phyloP scores from a whole-genome alignment of 257 asterid species.

The Vinca minor region DNA sequence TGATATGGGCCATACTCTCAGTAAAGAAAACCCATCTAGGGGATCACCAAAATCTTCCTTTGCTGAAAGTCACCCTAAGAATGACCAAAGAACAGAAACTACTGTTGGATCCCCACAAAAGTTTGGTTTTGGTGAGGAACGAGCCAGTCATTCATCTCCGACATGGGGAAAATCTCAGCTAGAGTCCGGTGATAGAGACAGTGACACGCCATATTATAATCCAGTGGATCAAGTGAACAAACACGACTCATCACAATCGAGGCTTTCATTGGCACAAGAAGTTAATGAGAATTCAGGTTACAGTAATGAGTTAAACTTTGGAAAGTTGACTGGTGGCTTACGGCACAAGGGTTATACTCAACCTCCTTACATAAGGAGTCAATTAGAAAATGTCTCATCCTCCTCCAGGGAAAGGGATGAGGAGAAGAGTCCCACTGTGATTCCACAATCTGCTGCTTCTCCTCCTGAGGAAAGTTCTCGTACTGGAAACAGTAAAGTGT shows the following conservation, averaged over 20 bases:
- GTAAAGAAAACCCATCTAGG: slow-evolving; percentile 14
- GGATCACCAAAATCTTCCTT: slow-evolving; percentile 20
- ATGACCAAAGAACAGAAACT: slow-evolving; percentile 12
- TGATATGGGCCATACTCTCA: slow-evolving; percentile 19
- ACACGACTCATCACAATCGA: background rate
- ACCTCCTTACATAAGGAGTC: slow-evolving; percentile 45
- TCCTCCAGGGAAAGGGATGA: slow-evolving; percentile 27
- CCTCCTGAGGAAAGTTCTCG: slow-evolving; percentile 24
- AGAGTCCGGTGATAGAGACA: slow-evolving; percentile 14
- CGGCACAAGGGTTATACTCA: slow-evolving; percentile 55
- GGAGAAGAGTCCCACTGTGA: slow-evolving; percentile 17
- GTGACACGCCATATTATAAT: slow-evolving; percentile 10
- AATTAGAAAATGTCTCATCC: slow-evolving; percentile 26
- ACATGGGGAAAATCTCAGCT: slow-evolving; percentile 19
- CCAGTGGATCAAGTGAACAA: slow-evolving; percentile 9
- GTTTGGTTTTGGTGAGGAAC: slow-evolving; percentile 15
- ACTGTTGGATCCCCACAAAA: slow-evolving; percentile 20
- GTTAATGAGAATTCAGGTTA: slow-evolving; percentile 22
- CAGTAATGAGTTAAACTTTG: slow-evolving; percentile 45
- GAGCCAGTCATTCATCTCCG: slow-evolving; percentile 21
- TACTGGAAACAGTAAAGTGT: slow-evolving; percentile 11
- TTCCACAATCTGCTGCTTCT: slow-evolving; percentile 20
- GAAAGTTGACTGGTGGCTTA: slow-evolving; percentile 77
- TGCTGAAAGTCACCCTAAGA: slow-evolving; percentile 17
- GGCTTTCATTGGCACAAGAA: slow-evolving; percentile 4